Evolutionary conservation across 176 grass and related monocot species (phyloP).

Genomic region (Echinochloa phyllopogon): DNA sequence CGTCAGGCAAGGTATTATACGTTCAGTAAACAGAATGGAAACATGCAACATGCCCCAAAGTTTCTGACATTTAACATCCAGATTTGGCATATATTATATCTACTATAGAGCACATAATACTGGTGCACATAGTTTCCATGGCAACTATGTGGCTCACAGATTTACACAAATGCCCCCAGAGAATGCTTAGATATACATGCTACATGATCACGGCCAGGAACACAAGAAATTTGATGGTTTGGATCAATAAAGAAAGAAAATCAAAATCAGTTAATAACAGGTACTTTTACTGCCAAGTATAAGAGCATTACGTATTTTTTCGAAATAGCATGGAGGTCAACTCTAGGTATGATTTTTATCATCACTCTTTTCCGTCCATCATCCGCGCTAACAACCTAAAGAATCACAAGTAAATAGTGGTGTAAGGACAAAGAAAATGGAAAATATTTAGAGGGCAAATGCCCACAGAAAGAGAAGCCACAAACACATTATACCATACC

Average conservation of each 20-base stretch:
- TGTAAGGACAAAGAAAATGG: constrained; percentile 44
- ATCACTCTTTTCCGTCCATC: constrained; percentile 76
- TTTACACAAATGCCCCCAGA: not conserved
- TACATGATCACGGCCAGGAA: not conserved
- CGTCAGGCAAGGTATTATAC: constrained; percentile 4
- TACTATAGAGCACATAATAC: constrained; percentile 4
- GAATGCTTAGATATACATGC: not conserved
- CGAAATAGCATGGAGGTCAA: constrained; percentile 89
- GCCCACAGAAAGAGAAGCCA: not conserved
- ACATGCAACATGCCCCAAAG: not conserved
- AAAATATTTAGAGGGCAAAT: constrained; percentile 32
- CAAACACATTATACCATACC: constrained; percentile 43
- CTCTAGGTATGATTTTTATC: constrained; percentile 89
- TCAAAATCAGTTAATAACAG: not conserved
- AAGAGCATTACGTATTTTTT: constrained; percentile 79
- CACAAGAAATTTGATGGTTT: not conserved
- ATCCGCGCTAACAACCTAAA: constrained; percentile 74
- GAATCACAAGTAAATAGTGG: constrained; percentile 29
- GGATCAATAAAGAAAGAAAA: constrained; percentile 12
- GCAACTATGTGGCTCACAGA: constrained; percentile 20
- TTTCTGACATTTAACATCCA: not conserved
- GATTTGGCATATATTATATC: constrained; percentile 5
- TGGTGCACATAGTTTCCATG: constrained; percentile 7
- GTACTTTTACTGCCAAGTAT: constrained; percentile 11
- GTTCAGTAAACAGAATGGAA: constrained; percentile 8